Evolutionary conservation across 768 basidiomycete species (phyloP), one percentile per base, ranked within the genome.

Genomic region (Butyriboletus loyo): DNA sequence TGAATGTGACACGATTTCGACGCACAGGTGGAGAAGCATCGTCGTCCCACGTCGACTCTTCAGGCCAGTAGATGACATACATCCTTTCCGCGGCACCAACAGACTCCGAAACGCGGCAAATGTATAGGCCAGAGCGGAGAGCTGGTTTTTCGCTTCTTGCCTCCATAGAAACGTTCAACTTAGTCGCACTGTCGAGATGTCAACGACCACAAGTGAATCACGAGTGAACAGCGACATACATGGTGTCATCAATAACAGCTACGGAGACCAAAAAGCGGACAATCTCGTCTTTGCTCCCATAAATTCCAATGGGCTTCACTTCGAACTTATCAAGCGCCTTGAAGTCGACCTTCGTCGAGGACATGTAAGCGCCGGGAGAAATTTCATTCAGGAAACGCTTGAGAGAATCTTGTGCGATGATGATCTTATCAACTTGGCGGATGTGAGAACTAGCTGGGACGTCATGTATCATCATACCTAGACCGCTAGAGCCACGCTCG

Each of bases 1-100:
- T 83, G 63, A 85, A 85, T 0, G 83, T 81, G 3, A 78, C 70
- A 8, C 84, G 72, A 60, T 83, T 85, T 2, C 77, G 72, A 17
- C 71, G 62, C 8, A 81, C 74, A 6, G 80, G 69, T 0, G 77
- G 72, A 15, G 72, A 55, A 1, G 81, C 76, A 31, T 71, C 64
- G 54, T 84, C 81, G 34, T 77, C 61, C 84, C 83, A 85, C 0
- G 83, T 83, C 0, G 67, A 70, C 14, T 80, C 75, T 55, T 86
- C 81, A 0, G 84, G 84, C 84, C 84, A 85, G 54, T 80, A 86
- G 4, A 84, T 60, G 7, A 81, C 73, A 52, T 77, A 81, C 6
- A 77, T 50, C n/a, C 62, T 58, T 28, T 70, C 60, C 0, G 10
- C 30, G 7, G 39, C 54, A 0, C 31, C 25, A 2, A 54, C 54